A percentile compares a stretch with the other conserved stretches of the same genome.
phyloP scores from a whole-genome alignment of 2,329 filamentous ascomycete species.

The Emmonsiellopsis sp. region DNA sequence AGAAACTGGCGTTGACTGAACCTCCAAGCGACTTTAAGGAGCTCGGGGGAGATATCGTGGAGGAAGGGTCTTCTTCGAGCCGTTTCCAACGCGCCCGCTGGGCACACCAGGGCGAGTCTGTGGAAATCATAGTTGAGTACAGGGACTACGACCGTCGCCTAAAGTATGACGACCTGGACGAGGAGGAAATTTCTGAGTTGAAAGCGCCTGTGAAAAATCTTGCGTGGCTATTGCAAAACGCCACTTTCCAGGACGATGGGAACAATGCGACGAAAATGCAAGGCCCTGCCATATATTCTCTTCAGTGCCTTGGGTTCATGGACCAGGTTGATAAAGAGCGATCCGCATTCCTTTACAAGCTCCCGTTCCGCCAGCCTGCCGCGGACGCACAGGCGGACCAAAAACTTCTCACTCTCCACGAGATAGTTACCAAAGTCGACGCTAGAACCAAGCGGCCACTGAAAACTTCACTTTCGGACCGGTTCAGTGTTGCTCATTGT shows the following conservation, averaged over 20 bases:
- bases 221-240: slow-evolving; percentile 20
- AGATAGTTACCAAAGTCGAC: slow-evolving; percentile 16
- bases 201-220: slow-evolving; percentile 19
- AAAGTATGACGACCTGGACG: slow-evolving; percentile 16
- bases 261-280: slow-evolving; percentile 5
- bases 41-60: slow-evolving; percentile 14
- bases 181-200: slow-evolving; percentile 15
- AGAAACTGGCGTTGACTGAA: slow-evolving; percentile 12
- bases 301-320: slow-evolving; percentile 19
- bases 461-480: slow-evolving; percentile 15
- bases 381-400: not conserved
- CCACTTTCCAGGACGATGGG: slow-evolving; percentile 13
- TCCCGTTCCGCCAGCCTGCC: slow-evolving; percentile 9
- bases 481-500: slow-evolving; percentile 18
- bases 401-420: slow-evolving; percentile 11
- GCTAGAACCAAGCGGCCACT: slow-evolving; percentile 9
- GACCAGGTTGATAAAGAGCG: slow-evolving; percentile 18
- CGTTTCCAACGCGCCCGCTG: slow-evolving; percentile 16
- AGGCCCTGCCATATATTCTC: slow-evolving; percentile 20
- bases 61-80: slow-evolving; percentile 12
- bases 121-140: slow-evolving; percentile 18
- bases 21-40: slow-evolving; percentile 14
- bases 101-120: slow-evolving; percentile 6
- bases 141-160: slow-evolving; percentile 18
- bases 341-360: slow-evolving; percentile 17